Evolutionary conservation across 2,329 filamentous ascomycete genomes (phyloP), one percentile per base, ranked within the genome.

Genomic region (Exophiala xenobiotica): DNA sequence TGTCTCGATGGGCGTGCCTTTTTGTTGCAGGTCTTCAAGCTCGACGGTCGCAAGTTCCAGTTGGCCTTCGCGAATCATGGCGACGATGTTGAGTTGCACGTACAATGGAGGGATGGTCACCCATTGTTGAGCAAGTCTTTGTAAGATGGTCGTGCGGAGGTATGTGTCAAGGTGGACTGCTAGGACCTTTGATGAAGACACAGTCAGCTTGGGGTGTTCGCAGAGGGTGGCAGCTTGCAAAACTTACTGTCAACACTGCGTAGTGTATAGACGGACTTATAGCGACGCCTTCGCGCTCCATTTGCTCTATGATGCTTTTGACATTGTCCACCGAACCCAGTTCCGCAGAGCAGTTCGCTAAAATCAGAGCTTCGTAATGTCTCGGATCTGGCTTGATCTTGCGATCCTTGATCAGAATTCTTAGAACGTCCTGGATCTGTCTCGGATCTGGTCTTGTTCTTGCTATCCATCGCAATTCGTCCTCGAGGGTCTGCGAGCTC

Each of bases 101-200:
- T 83, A 86, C 5, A 78, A 74, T 8, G 76, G 78, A 35, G 77
- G 81, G 6, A 88, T 71, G 6, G 74, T 72, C 46, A 87, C 78
- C 87, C 90, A 95, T 57, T 82, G 78, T 49, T 82, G 76, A 62
- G 82, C 81, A 40, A 76, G 62, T 49, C 85, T 83, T 48, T 81
- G 73, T 31, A 96, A 72, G 3, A 96, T 77, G 27, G 85, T 77
- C 46, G 81, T 79, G 27, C 90, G 83, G 19, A 93, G 72, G 4
- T 90, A 60, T 61, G 95, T 92, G 68, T 97, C 88, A 0, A 92
- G 89, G 66, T 97, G 93, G 6, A 93, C 81, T 0, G 88, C 82
- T 19, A 96, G 75, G 4, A 81, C 85, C 76, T 87, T 14, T 7
- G 16, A 24, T 42, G 40, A 57, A 33, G n/a, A n/a, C n/a, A 20